Percentiles rank a stretch among this genome's conserved stretches.
These are phyloP conservation scores for Scenedesmus sp. DNA, from an alignment of 163 green algal species.

Conservation along the genomic window DNA sequence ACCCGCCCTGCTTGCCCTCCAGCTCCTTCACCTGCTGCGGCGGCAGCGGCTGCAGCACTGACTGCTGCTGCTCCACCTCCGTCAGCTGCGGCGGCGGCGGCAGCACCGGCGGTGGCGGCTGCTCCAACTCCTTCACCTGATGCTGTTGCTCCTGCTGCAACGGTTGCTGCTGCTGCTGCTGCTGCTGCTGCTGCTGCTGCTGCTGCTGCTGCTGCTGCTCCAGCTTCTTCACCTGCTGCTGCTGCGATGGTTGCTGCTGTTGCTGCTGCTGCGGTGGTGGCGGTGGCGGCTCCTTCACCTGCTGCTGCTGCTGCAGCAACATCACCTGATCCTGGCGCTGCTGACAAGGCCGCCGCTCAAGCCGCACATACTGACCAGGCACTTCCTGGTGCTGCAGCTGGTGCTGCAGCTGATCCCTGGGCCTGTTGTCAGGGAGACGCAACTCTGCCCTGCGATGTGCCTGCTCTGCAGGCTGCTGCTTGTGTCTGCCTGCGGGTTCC, in stretches of 20 bases:
- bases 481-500: neutral
- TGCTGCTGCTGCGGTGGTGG: neutral
- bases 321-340: neutral
- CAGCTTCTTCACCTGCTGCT: slow-evolving; percentile 18
- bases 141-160: slow-evolving; percentile 37
- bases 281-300: neutral
- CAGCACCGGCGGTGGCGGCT: too few relatives aligned
- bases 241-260: slow-evolving; percentile 17
- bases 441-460: neutral
- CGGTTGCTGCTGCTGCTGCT: neutral
- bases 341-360: neutral
- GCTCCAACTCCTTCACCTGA: slow-evolving; percentile 4
- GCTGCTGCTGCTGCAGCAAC: slow-evolving; percentile 6
- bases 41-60: too few relatives aligned
- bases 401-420: slow-evolving; percentile 14
- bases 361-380: neutral
- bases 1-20: neutral
- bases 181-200: slow-evolving; percentile 29
- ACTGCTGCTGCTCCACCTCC: too few relatives aligned
- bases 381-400: slow-evolving; percentile 23
- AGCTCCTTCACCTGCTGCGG: neutral
- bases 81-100: too few relatives aligned
- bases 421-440: neutral
- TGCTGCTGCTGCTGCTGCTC: too few relatives aligned
- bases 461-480: neutral